Percentiles rank a stretch among this genome's conserved stretches.
These are phyloP conservation scores for Eucalyptus sp. DNA, from an alignment of 345 rosid species.

Conservation along the genomic window DNA sequence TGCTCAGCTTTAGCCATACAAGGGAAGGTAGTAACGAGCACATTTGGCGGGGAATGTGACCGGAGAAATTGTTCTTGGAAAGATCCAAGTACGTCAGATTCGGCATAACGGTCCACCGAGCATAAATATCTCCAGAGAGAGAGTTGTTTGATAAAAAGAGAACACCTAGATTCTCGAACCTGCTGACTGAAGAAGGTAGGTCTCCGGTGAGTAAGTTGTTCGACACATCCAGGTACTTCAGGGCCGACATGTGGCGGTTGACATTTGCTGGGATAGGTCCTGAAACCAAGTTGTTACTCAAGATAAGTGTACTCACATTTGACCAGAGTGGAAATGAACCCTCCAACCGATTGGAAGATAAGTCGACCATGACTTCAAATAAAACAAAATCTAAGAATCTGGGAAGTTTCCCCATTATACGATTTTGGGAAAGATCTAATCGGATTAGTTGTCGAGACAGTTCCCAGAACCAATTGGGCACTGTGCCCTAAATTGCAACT, in stretches of 20 bases:
- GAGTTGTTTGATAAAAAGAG: conserved; percentile 4
- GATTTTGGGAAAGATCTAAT: too few relatives aligned
- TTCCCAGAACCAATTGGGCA: too few relatives aligned
- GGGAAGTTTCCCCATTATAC: too few relatives aligned
- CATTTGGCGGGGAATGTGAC: conserved; percentile 1
- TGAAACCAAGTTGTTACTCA: background rate
- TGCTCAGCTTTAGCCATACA: background rate
- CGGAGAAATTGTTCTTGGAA: conserved; percentile 3
- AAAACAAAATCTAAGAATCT: too few relatives aligned
- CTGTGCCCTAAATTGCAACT: too few relatives aligned
- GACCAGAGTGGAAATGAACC: background rate
- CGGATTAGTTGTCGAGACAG: too few relatives aligned
- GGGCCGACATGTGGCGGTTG: background rate
- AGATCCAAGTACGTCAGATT: background rate
- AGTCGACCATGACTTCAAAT: background rate
- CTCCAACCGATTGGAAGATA: conserved; percentile 1
- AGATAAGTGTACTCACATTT: background rate
- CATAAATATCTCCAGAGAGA: conserved; percentile 6
- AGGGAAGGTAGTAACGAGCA: background rate
- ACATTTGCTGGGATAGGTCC: background rate
- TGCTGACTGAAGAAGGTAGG: background rate
- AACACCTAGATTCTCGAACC: background rate
- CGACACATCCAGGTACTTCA: background rate
- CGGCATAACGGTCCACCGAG: background rate
- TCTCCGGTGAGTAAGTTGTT: background rate